These are phyloP conservation scores for Trichoderma guizhouense DNA, from an alignment of 2,329 filamentous ascomycete species.

Conservation along the genomic window DNA sequence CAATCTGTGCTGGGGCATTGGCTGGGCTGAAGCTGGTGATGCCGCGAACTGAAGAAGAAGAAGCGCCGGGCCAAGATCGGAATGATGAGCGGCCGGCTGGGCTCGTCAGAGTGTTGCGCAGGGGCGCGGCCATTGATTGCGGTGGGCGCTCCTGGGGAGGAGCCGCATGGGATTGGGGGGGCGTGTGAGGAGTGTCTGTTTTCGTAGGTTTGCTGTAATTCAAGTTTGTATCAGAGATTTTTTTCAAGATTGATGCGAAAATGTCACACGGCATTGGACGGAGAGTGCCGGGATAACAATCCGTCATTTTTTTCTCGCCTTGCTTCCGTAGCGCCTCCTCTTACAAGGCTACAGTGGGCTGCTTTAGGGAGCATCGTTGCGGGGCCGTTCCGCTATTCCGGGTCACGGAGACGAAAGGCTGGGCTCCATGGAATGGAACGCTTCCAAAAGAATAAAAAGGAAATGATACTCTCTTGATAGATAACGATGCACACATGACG, in stretches of 20 bases:
- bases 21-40: slow-evolving; percentile 31
- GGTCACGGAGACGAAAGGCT: background rate
- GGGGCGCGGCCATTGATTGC: slow-evolving; percentile 34
- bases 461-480: background rate
- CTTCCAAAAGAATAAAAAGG: background rate
- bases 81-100: slow-evolving; percentile 21
- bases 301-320: background rate
- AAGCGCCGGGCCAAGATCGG: slow-evolving; percentile 21
- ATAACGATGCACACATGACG: background rate
- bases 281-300: background rate
- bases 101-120: slow-evolving; percentile 29
- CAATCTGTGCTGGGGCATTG: slow-evolving; percentile 31
- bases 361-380: slow-evolving; percentile 6
- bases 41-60: slow-evolving; percentile 23
- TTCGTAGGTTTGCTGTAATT: background rate
- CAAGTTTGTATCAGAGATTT: background rate
- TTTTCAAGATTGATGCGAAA: background rate
- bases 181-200: background rate
- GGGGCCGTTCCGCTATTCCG: slow-evolving; percentile 19
- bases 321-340: background rate
- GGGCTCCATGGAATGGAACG: background rate
- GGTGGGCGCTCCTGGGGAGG: slow-evolving; percentile 14
- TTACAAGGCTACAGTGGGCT: slow-evolving; percentile 13
- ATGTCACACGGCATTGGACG: background rate
- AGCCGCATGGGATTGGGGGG: slow-evolving; percentile 13